Base-by-base conservation (phyloP, 495 filamentous ascomycete species). In the Trichoderma erinaceum region DNA sequence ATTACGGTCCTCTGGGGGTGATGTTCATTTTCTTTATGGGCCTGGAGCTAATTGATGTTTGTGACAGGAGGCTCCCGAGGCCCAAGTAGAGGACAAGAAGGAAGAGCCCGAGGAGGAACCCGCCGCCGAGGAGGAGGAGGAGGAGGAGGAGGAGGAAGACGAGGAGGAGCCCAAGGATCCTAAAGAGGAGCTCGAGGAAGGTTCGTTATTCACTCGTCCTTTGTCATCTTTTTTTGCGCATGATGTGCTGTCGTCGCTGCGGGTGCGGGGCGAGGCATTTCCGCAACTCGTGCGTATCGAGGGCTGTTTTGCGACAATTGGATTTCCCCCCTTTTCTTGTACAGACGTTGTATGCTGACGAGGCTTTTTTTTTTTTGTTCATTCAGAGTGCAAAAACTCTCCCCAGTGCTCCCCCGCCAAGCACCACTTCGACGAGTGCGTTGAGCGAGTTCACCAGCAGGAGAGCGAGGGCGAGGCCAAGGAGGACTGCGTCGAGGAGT, bases 401-500 rank as follows among this genome's bases (percentile, higher is more conserved):
- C 86, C 90, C 75, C 81, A 90, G 80, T 99, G 95, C 81, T 82
- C 87, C 61, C 89, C 90, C 38, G 85, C 85, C 72, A 99, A 97
- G 87, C 93, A 98, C 86, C 95, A 99, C 85, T 98, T 87, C 80
- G 93, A 97, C 70, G 93, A 97, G 80, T 99, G 95, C 78, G 91
- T 92, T 73, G 93, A 96, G 83, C 92, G 95, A 72, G 95, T 66
- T 97, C 71, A 94, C 88, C 68, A 79, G 78, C 73, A 87, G 72
- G 86, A 90, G 72, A 68, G 58, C 21, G 75, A 79, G 38, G 77
- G 78, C 64, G 88, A 84, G 71, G 82, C 84, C 75, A 83, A 84
- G 78, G 95, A 99, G 85, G 94, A 99, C 83, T 99, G 95, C 74
- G 91, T 99, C 70, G 95, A 99, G 84, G 95, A 99, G 85, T 99